Percentiles rank a stretch among this genome's conserved stretches.
These are phyloP conservation scores for Protomyces lactucae-debilis DNA, from an alignment of 1,139 yeast genomes.

Conservation along the genomic window DNA sequence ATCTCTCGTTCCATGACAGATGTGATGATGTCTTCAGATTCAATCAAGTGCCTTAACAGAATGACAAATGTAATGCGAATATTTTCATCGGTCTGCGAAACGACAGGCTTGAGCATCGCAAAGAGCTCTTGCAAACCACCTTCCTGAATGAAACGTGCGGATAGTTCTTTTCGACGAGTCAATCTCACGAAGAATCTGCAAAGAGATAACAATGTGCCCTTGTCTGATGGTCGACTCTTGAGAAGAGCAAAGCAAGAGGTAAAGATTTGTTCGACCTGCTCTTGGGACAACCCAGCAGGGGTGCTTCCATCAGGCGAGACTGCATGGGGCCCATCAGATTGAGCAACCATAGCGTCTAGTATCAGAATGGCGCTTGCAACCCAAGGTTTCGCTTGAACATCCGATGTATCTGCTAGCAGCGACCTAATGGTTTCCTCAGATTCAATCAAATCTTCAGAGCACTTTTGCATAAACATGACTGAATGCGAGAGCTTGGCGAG, in stretches of 20 bases:
- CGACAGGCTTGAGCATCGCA: slow-evolving; percentile 35
- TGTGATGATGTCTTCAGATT: slow-evolving; percentile 51
- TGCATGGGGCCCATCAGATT: background rate
- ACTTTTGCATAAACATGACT: background rate
- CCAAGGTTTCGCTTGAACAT: background rate
- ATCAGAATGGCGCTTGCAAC: background rate
- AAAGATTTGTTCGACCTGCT: background rate
- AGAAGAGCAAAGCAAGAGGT: background rate
- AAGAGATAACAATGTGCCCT: slow-evolving; percentile 40
- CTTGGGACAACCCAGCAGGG: background rate
- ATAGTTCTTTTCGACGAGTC: slow-evolving; percentile 46
- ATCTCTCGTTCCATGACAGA: slow-evolving; percentile 45
- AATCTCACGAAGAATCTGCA: slow-evolving; percentile 53
- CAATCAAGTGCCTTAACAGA: slow-evolving; percentile 66
- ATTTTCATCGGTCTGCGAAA: slow-evolving; percentile 37
- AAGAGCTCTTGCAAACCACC: slow-evolving; percentile 42
- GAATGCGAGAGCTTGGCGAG: background rate
- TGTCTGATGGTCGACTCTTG: background rate
- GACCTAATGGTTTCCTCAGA: background rate
- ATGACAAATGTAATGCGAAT: slow-evolving; percentile 40
- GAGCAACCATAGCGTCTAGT: background rate
- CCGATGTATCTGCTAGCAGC: background rate
- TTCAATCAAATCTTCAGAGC: background rate
- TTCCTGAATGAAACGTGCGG: slow-evolving; percentile 46
- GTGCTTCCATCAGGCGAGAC: background rate